These are phyloP conservation scores for Pleurotus salmoneostramineus DNA, from an alignment of 768 basidiomycete species.

Conservation along the genomic window DNA sequence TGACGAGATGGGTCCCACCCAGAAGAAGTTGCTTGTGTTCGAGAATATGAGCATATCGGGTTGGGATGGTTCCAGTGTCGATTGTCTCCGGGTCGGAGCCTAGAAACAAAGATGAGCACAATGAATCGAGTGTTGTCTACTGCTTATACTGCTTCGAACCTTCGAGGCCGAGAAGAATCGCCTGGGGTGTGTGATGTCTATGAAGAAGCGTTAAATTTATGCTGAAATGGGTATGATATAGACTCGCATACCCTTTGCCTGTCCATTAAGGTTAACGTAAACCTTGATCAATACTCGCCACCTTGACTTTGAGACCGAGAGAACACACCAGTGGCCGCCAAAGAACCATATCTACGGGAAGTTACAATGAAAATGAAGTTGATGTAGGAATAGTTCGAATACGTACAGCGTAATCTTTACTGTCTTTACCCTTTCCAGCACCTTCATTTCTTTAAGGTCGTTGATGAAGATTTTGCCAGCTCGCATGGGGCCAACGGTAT, in stretches of 20 bases:
- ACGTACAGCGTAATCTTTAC: slow-evolving; percentile 83
- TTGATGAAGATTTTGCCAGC: slow-evolving; percentile 86
- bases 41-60: slow-evolving; percentile 69
- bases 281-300: too few relatives aligned
- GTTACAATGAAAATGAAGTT: slow-evolving; percentile 2
- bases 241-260: slow-evolving; percentile 70
- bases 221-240: not conserved
- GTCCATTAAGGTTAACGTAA: not conserved
- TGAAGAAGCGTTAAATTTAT: not conserved
- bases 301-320: not conserved
- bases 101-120: slow-evolving; percentile 15
- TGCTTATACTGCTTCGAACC: slow-evolving; percentile 27
- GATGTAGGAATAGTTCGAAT: slow-evolving; percentile 3
- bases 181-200: slow-evolving; percentile 86
- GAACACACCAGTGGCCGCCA: slow-evolving; percentile 81
- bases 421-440: slow-evolving; percentile 70
- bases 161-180: slow-evolving; percentile 80
- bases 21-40: slow-evolving; percentile 63
- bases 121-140: slow-evolving; percentile 9
- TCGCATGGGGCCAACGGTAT: slow-evolving; percentile 69
- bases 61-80: slow-evolving; percentile 78
- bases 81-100: slow-evolving; percentile 92
- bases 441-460: slow-evolving; percentile 61
- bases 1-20: slow-evolving; percentile 70
- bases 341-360: slow-evolving; percentile 71